Base-by-base conservation (phyloP, 2,329 filamentous ascomycete species). In the Colletotrichum sansevieriae region DNA sequence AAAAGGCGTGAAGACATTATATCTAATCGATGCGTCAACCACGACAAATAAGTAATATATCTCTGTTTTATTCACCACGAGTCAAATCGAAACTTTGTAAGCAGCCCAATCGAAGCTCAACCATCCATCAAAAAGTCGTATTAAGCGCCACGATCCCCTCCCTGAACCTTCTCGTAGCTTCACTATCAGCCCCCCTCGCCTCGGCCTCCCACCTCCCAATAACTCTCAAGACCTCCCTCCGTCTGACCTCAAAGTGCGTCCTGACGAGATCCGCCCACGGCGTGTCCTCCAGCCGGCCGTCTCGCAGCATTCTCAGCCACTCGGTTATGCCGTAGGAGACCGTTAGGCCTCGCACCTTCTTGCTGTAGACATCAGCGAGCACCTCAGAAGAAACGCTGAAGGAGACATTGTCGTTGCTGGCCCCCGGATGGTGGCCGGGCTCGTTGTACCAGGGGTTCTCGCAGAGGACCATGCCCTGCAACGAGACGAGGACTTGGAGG, bases 391-490 rank as follows among this genome's bases (percentile, higher is more conserved):
- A 8, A 29, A 29, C 29, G 3, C 29, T 7, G 7, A 29, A 29
- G 7, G 29, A 29, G 29, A 29, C 1, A 4, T 29, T 29, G 29
- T 9, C 7, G 29, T 29, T 2, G 29, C 4, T 29, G 29, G 7
- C 29, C 2, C 29, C 29, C 7, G 72, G 63, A 56, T 75, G 57
- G 5, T 39, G 52, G 81, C 78, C 83, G 0, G 87, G 87, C 74
- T 89, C 85, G 73, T 88, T 89, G 78, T 82, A 84, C 74, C 78
- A 85, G 1, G 87, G 87, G 56, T 85, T 72, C 15, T 83, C 82
- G 70, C 82, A 85, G 55, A 89, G 80, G 20, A 89, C 83, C 86
- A 89, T 87, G 35, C 81, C 80, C 72, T 89, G 87, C 59, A 89
- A 85, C 33, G 83, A 86, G n/a, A 88, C 80, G 11, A 86, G 77